Base-by-base conservation (phyloP, 768 basidiomycete species). In the Trametes sanguinea region DNA sequence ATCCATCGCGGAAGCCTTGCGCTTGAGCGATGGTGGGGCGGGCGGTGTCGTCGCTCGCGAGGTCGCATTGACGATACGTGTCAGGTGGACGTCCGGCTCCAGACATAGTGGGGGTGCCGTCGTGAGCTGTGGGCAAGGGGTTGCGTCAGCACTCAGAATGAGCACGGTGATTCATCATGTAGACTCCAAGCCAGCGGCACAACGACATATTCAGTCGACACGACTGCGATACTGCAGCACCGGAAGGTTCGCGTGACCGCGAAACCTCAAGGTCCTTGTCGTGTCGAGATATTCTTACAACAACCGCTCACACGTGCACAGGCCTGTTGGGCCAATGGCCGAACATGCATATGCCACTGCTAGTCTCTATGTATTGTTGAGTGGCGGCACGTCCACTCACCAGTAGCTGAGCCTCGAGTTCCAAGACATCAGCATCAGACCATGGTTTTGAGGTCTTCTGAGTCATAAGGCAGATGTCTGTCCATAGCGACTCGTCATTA, bases 81-180 rank as follows among this genome's bases (percentile, higher is more conserved):
- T 81, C 39, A 94, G 80, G 69, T 88, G 87, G 1, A 88, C 85
- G 68, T 94, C 84, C 2, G 92, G 92, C 65, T 90, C 85, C 32
- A 94, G 81, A 70, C 91, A 94, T 47, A 94, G 77, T 5, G 92
- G 87, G 5, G 87, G 83, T 0, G 88, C 76, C 4, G 89, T 92
- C 14, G 90, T 85, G 50, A 90, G 77, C 92, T 94, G 63, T 46
- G 29, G 14, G 27, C 13, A 14, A 60, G 71, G 32, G 69, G 33
- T 11, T 11, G 52, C 30, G 48, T 40, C 29, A 53, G 53, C 35
- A 17, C 47, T 16, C 27, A 39, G 63, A 32, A 4, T 11, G 29
- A 10, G 27, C 3, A 46, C 45, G 22, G 17, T 39, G 39, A 22
- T 22, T 22, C 22, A 22, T 22, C 22, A 22, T 22, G 22, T 22